A percentile compares a stretch with the other conserved stretches of the same genome.
phyloP scores from a whole-genome alignment of 2,329 filamentous ascomycete genomes.

The Penicillium psychrosexuale region DNA sequence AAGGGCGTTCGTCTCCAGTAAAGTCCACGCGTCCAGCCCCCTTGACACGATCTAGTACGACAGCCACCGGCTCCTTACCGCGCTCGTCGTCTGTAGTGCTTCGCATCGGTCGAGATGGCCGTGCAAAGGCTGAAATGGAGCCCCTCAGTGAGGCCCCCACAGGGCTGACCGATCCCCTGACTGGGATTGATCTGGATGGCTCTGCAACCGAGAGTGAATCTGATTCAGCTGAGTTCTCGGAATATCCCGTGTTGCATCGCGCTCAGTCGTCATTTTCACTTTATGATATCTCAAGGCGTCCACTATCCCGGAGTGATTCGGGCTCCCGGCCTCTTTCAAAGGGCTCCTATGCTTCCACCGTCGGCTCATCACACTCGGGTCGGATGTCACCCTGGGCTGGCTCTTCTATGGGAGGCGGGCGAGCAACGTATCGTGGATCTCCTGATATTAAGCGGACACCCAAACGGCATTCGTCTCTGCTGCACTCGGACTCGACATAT shows the following conservation, averaged over 20 bases:
- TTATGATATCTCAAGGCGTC: slow-evolving; percentile 31
- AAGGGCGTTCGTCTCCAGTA: slow-evolving; percentile 43
- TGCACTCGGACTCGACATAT: slow-evolving; percentile 34
- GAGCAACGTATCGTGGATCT: slow-evolving; percentile 26
- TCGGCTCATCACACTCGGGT: slow-evolving; percentile 42
- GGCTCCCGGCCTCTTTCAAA: slow-evolving; percentile 43
- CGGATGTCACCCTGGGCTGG: slow-evolving; percentile 43
- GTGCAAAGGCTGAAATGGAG: slow-evolving; percentile 48
- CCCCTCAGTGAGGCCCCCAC: slow-evolving; percentile 33
- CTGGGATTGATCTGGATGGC: slow-evolving; percentile 43
- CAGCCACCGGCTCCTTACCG: slow-evolving; percentile 29
- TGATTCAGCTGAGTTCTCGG: slow-evolving; percentile 41
- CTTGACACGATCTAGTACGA: slow-evolving; percentile 33
- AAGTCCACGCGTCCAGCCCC: slow-evolving; percentile 35
- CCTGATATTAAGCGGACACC: slow-evolving; percentile 35
- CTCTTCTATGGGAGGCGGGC: slow-evolving; percentile 29
- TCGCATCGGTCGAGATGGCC: slow-evolving; percentile 48
- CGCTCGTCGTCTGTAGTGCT: slow-evolving; percentile 45
- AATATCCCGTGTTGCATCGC: slow-evolving; percentile 38
- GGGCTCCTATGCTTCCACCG: slow-evolving; percentile 43
- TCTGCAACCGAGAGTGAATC: slow-evolving; percentile 44
- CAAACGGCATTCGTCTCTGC: slow-evolving; percentile 31
- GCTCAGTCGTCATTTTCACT: slow-evolving; percentile 42
- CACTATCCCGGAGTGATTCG: slow-evolving; percentile 34
- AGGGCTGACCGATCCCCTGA: slow-evolving; percentile 35